These are phyloP conservation scores for Emydomyces testavorans DNA, from an alignment of 2,329 filamentous ascomycete genomes.

Conservation along the genomic window DNA sequence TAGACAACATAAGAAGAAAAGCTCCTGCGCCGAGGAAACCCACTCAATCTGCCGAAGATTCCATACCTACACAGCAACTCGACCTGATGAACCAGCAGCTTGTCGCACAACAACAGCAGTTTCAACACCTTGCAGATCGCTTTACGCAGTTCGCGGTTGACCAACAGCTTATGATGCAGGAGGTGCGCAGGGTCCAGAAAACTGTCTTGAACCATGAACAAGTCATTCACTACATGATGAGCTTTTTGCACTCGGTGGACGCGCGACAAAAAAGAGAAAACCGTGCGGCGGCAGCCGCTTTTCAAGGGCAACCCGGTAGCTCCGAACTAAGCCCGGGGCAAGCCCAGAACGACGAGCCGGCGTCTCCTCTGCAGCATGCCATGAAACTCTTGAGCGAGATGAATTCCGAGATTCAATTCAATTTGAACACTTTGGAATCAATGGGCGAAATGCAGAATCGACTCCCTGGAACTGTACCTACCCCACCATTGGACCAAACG, in stretches of 20 bases:
- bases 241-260: conserved; percentile 53
- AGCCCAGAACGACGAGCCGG: conserved; percentile 49
- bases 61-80: conserved; percentile 74
- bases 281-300: conserved; percentile 30
- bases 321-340: conserved; percentile 38
- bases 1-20: conserved; percentile 94
- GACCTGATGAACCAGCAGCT: conserved; percentile 80
- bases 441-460: conserved; percentile 50
- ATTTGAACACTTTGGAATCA: conserved; percentile 52
- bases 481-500: conserved; percentile 44
- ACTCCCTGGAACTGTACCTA: conserved; percentile 45
- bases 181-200: conserved; percentile 54
- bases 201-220: conserved; percentile 62
- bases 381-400: conserved; percentile 55
- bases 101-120: conserved; percentile 80
- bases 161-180: conserved; percentile 53
- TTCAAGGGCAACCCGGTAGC: conserved; percentile 34
- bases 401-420: conserved; percentile 54
- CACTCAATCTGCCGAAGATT: conserved; percentile 55
- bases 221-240: conserved; percentile 61
- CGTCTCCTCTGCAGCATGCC: conserved; percentile 57
- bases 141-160: conserved; percentile 66
- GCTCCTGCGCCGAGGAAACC: conserved; percentile 79
- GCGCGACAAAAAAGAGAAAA: conserved; percentile 53
- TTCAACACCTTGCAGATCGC: conserved; percentile 74